These are phyloP conservation scores for Candida koratica DNA, from an alignment of 805 yeast species.

Conservation along the genomic window DNA sequence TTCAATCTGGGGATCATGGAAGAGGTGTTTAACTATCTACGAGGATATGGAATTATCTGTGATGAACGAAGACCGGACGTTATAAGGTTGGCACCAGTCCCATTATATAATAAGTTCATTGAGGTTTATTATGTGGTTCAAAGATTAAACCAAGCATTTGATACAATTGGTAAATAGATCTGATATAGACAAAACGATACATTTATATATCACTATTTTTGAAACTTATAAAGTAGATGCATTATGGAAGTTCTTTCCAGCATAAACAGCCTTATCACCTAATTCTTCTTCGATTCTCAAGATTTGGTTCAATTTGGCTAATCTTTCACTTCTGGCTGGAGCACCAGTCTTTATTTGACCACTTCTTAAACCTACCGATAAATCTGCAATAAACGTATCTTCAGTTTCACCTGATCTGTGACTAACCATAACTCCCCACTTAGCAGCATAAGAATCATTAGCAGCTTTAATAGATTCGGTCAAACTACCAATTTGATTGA, in stretches of 20 bases:
- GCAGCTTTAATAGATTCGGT: constrained; percentile 97
- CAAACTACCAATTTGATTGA: constrained; percentile 97
- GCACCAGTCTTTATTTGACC: constrained; percentile 99
- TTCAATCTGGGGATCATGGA: constrained; percentile 62
- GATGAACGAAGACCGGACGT: constrained; percentile 91
- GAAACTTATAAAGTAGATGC: constrained; percentile 37
- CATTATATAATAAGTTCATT: constrained; percentile 72
- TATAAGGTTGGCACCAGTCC: constrained; percentile 83
- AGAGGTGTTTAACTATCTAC: constrained; percentile 47
- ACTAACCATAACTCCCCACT: constrained; percentile 99
- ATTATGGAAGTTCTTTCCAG: constrained; percentile 85
- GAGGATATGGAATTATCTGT: constrained; percentile 62
- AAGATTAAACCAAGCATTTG: constrained; percentile 41
- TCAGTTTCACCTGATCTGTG: constrained; percentile 99
- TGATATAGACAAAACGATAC: background rate
- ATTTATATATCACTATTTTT: background rate
- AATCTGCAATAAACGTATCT: constrained; percentile 97
- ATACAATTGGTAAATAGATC: background rate
- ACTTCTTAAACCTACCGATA: constrained; percentile 94
- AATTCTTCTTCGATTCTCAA: constrained; percentile 98
- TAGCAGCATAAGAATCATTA: constrained; percentile 87
- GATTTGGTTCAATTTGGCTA: constrained; percentile 97
- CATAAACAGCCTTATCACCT: constrained; percentile 95
- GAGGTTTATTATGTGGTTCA: constrained; percentile 53
- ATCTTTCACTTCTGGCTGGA: constrained; percentile 99